These are phyloP conservation scores for Sclerospora graminicola DNA, from an alignment of 352 stramenopile species.

Conservation along the genomic window DNA sequence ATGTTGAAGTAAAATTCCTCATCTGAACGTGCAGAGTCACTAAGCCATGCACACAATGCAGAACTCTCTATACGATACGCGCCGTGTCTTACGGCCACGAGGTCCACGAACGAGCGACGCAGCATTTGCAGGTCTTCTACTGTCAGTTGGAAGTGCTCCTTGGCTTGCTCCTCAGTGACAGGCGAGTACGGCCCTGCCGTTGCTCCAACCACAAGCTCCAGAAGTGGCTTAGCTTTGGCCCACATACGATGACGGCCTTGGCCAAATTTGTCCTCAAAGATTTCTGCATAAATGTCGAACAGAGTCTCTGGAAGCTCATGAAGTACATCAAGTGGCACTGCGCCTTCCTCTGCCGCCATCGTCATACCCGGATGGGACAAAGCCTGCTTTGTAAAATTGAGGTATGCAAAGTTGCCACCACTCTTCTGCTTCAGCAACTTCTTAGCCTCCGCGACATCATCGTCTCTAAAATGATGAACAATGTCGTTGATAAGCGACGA, in stretches of 20 bases:
- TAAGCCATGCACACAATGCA: slow-evolving; percentile 60
- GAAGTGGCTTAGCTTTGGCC: slow-evolving; percentile 59
- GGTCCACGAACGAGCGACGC: slow-evolving; percentile 63
- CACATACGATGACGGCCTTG: slow-evolving; percentile 62
- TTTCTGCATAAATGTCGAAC: slow-evolving; percentile 76
- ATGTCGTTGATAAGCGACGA: slow-evolving; percentile 50
- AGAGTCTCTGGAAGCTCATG: slow-evolving; percentile 68
- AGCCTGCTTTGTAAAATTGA: slow-evolving; percentile 73
- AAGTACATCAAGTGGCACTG: slow-evolving; percentile 48
- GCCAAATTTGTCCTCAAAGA: slow-evolving; percentile 85
- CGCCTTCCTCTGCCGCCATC: slow-evolving; percentile 24
- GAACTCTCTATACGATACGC: slow-evolving; percentile 69
- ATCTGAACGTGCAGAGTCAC: slow-evolving; percentile 32
- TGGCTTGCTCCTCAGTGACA: slow-evolving; percentile 57
- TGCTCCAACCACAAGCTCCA: slow-evolving; percentile 61
- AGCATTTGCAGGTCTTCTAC: slow-evolving; percentile 62
- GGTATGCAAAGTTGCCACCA: slow-evolving; percentile 63
- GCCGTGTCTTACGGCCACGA: slow-evolving; percentile 49
- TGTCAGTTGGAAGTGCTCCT: slow-evolving; percentile 40
- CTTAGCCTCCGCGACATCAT: slow-evolving; percentile 34
- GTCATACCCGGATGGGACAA: slow-evolving; percentile 54
- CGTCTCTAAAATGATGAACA: slow-evolving; percentile 30
- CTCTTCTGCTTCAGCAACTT: slow-evolving; percentile 56
- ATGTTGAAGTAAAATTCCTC: slow-evolving; percentile 62
- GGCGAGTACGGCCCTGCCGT: slow-evolving; percentile 59